phyloP scores from a whole-genome alignment of 352 stramenopile species.

The Phytopythium litorale region DNA sequence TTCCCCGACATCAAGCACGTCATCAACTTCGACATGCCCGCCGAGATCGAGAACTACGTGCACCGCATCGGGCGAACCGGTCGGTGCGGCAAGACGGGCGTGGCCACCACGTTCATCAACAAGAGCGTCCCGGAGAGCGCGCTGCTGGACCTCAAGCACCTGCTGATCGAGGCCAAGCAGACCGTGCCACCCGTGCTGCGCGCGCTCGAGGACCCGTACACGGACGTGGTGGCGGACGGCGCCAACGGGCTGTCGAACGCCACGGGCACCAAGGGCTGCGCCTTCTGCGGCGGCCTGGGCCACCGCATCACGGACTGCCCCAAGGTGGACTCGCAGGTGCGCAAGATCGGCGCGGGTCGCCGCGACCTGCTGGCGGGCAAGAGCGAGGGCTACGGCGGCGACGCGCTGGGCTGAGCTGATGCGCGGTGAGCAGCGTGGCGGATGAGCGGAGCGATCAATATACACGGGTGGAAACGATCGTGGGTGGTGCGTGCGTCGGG shows the following conservation, averaged over 20 bases:
- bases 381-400: constrained; percentile 92
- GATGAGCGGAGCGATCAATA: constrained; percentile 6
- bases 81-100: constrained; percentile 96
- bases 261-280: constrained; percentile 92
- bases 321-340: constrained; percentile 97
- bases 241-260: constrained; percentile 47
- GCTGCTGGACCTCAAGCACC: constrained; percentile 97
- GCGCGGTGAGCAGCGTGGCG: background rate
- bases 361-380: constrained; percentile 93
- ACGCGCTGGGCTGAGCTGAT: constrained; percentile 81
- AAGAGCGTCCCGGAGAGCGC: constrained; percentile 94
- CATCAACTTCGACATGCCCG: constrained; percentile 99
- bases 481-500: background rate
- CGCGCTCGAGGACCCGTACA: constrained; percentile 96
- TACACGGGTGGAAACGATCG: constrained; percentile 2
- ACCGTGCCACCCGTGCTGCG: constrained; percentile 96
- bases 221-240: constrained; percentile 65
- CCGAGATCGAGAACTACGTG: constrained; percentile 99
- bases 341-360: constrained; percentile 91
- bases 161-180: constrained; percentile 98
- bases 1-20: constrained; percentile 99
- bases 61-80: constrained; percentile 98
- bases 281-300: constrained; percentile 97
- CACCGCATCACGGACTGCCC: constrained; percentile 99
- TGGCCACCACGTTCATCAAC: constrained; percentile 99